These are phyloP conservation scores for Flaveria floridana DNA, from an alignment of 140 eudicot species.

Conservation along the genomic window DNA sequence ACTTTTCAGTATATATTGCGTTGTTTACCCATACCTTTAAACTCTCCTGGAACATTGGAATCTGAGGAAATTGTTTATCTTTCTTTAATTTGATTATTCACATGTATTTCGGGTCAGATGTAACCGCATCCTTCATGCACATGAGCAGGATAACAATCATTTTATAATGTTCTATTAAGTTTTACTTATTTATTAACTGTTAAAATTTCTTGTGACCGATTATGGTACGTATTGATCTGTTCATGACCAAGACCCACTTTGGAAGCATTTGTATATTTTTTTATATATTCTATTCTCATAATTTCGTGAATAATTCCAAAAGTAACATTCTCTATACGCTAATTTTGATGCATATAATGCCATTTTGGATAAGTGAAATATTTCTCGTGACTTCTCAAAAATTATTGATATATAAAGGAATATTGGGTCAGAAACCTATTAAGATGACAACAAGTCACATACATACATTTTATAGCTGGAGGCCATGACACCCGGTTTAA, in stretches of 20 bases:
- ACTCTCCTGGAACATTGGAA: slow-evolving; percentile 36
- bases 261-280: slow-evolving; percentile 30
- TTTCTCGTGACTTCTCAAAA: slow-evolving; percentile 44
- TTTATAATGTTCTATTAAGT: neutral
- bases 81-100: slow-evolving; percentile 31
- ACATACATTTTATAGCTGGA: slow-evolving; percentile 19
- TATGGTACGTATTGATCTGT: slow-evolving; percentile 30
- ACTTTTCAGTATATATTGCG: neutral
- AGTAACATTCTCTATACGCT: slow-evolving; percentile 38
- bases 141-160: slow-evolving; percentile 20
- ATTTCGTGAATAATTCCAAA: slow-evolving; percentile 39
- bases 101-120: slow-evolving; percentile 12
- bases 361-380: slow-evolving; percentile 35
- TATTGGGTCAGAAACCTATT: slow-evolving; percentile 18
- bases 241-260: slow-evolving; percentile 32
- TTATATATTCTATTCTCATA: slow-evolving; percentile 25
- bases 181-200: slow-evolving; percentile 5
- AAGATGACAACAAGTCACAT: slow-evolving; percentile 23
- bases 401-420: no score
- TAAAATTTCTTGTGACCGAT: slow-evolving; percentile 31
- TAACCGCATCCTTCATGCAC: slow-evolving; percentile 26
- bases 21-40: slow-evolving; percentile 18
- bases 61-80: slow-evolving; percentile 7
- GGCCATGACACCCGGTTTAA: slow-evolving; percentile 6
- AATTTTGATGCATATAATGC: slow-evolving; percentile 31